Base-by-base conservation (phyloP, 2,329 filamentous ascomycete genomes). In the Aspergillus brasiliensis region DNA sequence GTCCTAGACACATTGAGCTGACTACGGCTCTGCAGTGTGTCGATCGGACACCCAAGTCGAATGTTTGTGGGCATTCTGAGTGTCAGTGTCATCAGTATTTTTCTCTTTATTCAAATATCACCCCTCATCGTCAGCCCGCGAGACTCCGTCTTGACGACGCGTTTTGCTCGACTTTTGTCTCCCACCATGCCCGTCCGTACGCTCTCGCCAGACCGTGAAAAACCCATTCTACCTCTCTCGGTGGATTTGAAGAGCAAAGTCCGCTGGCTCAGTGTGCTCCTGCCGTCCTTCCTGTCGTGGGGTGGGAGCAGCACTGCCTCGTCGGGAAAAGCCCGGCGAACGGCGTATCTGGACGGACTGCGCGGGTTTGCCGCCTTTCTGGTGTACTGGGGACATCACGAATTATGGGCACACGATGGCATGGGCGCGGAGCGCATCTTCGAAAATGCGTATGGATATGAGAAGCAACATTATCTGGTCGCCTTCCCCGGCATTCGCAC, bases 331-430 rank as follows among this genome's bases (percentile, higher is more conserved):
- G 17, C 19, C 42, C 48, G 82, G 6, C 75, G 78, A 17, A 88
- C 85, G 5, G 84, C 85, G n/a, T 87, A 85, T 65, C 79, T 88
- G 19, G 88, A 90, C 65, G 88, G 88, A 13, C 76, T 90, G 13
- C 78, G 88, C 68, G 88, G 88, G 3, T 88, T 90, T 62, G 87
- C 87, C 4, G 86, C 88, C 2, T 80, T 90, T 28, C 70, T 89
- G 27, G 88, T 90, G 13, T 90, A 89, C 71, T 79, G 82, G 65
- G 84, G 87, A 56, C 85, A 88, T 71, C 81, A 88, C 69, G 74
- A 83, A 64, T 71, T 86, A 5, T 87, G 85, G 85, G 81, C 80
- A 47, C 87, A 86, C 71, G 76, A 70, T 58, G 73, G 71, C 27
- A 70, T 62, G 1, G 67, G 69, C 0, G 73, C 75, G 40, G 76